phyloP scores from a whole-genome alignment of 768 basidiomycete genomes.

The Udeniomyces megalosporus region DNA sequence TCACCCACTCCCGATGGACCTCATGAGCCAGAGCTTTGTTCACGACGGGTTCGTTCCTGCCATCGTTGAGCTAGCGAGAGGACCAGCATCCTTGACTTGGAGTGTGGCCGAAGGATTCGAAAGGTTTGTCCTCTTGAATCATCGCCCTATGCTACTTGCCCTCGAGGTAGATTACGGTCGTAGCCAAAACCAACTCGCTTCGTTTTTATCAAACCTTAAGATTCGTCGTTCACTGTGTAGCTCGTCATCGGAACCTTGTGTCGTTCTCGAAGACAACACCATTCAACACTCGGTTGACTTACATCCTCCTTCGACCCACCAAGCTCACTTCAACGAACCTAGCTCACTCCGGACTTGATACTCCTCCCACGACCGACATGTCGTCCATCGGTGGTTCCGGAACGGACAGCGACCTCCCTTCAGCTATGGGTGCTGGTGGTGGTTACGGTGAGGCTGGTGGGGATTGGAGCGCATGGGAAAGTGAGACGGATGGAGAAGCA shows the following conservation, averaged over 20 bases:
- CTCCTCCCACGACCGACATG: slow-evolving; percentile 16
- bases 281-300: neutral
- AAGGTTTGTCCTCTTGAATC: neutral
- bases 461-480: neutral
- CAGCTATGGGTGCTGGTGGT: too few species aligned
- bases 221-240: slow-evolving; percentile 16
- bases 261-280: slow-evolving; percentile 15
- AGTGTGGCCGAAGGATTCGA: slow-evolving; percentile 4
- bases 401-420: slow-evolving; percentile 7
- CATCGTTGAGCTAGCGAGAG: slow-evolving; percentile 8
- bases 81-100: neutral
- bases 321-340: neutral
- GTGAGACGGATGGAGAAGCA: neutral
- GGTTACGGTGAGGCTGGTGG: too few species aligned
- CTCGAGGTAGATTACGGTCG: too few species aligned
- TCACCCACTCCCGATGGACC: neutral
- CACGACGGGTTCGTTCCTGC: slow-evolving; percentile 2
- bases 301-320: slow-evolving; percentile 13
- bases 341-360: slow-evolving; percentile 1
- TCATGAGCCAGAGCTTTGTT: neutral
- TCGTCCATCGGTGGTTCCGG: neutral
- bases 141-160: too few species aligned
- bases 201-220: neutral
- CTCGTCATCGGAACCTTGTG: slow-evolving; percentile 9
- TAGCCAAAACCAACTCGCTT: neutral